phyloP scores from a whole-genome alignment of 2,329 filamentous ascomycete genomes.

The Fusarium vanettenii region DNA sequence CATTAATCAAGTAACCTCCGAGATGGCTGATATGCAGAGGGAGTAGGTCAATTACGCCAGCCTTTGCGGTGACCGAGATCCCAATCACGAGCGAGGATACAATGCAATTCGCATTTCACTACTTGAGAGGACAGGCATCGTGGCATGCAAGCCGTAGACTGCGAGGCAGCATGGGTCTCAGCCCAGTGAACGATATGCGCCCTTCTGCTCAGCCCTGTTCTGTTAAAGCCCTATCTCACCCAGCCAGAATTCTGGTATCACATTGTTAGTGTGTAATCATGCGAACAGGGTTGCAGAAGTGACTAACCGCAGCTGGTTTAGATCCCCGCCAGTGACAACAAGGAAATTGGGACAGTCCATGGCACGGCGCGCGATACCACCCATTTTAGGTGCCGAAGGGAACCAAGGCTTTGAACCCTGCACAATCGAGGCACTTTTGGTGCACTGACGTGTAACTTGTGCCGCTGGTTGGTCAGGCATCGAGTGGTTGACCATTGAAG shows the following conservation, averaged over 20 bases:
- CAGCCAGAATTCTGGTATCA: not conserved
- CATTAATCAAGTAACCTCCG: not conserved
- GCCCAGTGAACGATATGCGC: not conserved
- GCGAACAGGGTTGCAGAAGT: no score
- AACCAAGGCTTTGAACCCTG: not conserved
- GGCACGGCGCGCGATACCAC: not conserved
- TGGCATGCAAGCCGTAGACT: not conserved
- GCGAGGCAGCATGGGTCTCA: not conserved
- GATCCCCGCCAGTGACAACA: not conserved
- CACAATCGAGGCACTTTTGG: not conserved
- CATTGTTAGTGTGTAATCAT: not conserved
- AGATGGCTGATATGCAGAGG: not conserved
- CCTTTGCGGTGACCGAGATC: not conserved
- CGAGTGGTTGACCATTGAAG: not conserved
- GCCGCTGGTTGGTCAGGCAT: not conserved
- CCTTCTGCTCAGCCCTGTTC: not conserved
- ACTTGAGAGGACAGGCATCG: no score
- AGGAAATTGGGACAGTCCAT: not conserved
- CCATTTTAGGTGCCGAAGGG: not conserved
- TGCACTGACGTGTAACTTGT: not conserved
- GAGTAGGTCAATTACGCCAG: not conserved
- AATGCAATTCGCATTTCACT: no score
- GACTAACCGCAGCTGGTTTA: not conserved
- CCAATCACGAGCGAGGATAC: not conserved
- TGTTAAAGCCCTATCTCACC: not conserved